These are phyloP conservation scores for Neopestalotiopsis clavispora DNA, from an alignment of 2,329 filamentous ascomycete species.

Conservation along the genomic window DNA sequence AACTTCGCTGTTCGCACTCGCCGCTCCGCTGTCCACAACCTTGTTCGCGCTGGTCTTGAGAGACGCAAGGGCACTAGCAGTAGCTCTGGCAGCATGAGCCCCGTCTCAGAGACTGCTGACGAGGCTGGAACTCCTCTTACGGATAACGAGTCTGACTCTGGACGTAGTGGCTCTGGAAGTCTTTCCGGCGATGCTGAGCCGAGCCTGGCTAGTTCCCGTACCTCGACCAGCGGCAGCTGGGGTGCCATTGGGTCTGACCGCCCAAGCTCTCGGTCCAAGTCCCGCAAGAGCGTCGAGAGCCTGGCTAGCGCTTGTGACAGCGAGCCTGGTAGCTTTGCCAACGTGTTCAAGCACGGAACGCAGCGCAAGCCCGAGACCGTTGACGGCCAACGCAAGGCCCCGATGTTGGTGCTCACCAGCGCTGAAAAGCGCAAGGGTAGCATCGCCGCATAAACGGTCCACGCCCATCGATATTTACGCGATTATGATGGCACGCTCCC, in stretches of 20 bases:
- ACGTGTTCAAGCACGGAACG: conserved; percentile 66
- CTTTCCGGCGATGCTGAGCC: conserved; percentile 74
- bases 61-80: conserved; percentile 79
- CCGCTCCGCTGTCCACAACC: conserved; percentile 87
- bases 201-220: conserved; percentile 76
- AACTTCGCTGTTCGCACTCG: conserved; percentile 95
- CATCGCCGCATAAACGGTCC: conserved; percentile 28
- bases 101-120: conserved; percentile 80
- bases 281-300: conserved; percentile 66
- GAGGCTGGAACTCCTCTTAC: conserved; percentile 69
- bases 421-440: conserved; percentile 86
- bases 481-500: conserved; percentile 37
- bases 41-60: conserved; percentile 87
- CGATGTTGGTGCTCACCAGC: conserved; percentile 85
- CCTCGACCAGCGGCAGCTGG: conserved; percentile 73
- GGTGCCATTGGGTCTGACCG: conserved; percentile 88
- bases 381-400: conserved; percentile 76
- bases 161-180: conserved; percentile 77
- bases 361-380: conserved; percentile 59
- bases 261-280: conserved; percentile 73
- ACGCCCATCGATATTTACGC: conserved; percentile 6
- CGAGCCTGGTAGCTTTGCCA: conserved; percentile 67
- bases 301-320: conserved; percentile 64
- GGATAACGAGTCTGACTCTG: conserved; percentile 77
- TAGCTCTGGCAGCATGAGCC: conserved; percentile 80